These are phyloP conservation scores for Globisporangium solare DNA, from an alignment of 352 stramenopile species.

Conservation along the genomic window DNA sequence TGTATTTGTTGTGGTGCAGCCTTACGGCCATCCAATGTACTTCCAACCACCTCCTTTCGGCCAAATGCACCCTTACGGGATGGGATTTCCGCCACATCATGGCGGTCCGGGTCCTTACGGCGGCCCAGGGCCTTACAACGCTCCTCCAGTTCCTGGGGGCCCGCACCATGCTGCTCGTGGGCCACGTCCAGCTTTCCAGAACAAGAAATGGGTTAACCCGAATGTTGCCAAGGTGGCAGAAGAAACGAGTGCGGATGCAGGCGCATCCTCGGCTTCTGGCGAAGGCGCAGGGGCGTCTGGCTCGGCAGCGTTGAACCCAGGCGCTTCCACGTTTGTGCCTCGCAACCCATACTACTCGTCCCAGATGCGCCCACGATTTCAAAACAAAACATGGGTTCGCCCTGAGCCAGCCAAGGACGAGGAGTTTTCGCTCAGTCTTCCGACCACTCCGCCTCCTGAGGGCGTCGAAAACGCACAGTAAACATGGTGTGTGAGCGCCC, in stretches of 20 bases:
- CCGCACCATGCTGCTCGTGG: conserved; percentile 21
- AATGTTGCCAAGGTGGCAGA: conserved; percentile 57
- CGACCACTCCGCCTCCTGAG: conserved; percentile 66
- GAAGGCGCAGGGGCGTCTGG: neutral
- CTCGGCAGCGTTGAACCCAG: conserved; percentile 25
- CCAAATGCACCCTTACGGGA: conserved; percentile 66
- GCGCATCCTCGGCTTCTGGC: conserved; percentile 9
- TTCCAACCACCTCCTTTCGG: conserved; percentile 67
- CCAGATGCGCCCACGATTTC: conserved; percentile 78
- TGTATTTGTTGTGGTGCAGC: conserved; percentile 25
- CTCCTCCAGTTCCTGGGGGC: conserved; percentile 17
- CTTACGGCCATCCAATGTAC: conserved; percentile 61
- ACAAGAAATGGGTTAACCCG: conserved; percentile 83
- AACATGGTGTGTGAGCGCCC: neutral
- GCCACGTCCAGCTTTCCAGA: conserved; percentile 64
- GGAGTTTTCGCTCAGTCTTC: conserved; percentile 67
- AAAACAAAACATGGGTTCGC: conserved; percentile 88
- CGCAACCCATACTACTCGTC: conserved; percentile 64
- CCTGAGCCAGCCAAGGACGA: conserved; percentile 66
- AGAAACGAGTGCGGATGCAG: conserved; percentile 12
- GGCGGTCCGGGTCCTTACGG: conserved; percentile 16
- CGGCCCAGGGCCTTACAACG: conserved; percentile 11
- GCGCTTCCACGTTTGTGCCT: conserved; percentile 35
- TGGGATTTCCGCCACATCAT: conserved; percentile 62
- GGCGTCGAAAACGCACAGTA: conserved; percentile 25